Evolutionary conservation across 768 basidiomycete species (phyloP).

Genomic region (Solioccasus polychromus): DNA sequence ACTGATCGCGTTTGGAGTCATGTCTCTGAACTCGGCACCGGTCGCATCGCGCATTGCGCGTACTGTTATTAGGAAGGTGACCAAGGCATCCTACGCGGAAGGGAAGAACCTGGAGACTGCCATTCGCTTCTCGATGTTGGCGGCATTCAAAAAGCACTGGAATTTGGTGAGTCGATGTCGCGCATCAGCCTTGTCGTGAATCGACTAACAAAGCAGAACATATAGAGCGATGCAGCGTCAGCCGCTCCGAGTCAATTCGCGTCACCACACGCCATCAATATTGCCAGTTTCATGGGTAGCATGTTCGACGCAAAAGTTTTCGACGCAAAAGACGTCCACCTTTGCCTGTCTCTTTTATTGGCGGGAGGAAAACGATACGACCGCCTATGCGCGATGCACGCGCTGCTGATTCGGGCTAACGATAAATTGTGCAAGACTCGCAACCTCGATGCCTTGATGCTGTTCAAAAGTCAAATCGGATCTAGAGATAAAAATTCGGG

Average conservation of each 20-base stretch:
- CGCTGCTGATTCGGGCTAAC: conserved; percentile 31
- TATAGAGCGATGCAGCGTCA: conserved; percentile 21
- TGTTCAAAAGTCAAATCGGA: conserved; percentile 20
- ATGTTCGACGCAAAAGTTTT: conserved; percentile 27
- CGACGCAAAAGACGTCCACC: conserved; percentile 25
- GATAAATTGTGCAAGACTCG: conserved; percentile 31
- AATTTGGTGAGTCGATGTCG: conserved; percentile 9
- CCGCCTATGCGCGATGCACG: conserved; percentile 35
- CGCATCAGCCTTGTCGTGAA: not conserved
- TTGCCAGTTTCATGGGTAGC: conserved; percentile 33
- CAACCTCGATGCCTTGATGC: conserved; percentile 14
- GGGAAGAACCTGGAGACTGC: conserved; percentile 8
- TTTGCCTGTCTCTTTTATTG: conserved; percentile 27
- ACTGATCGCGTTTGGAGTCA: conserved; percentile 12
- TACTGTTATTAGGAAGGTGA: conserved; percentile 4
- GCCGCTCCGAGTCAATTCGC: no score
- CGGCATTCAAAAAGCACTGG: conserved; percentile 17
- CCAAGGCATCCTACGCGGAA: conserved; percentile 8
- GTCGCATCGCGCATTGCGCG: conserved; percentile 19
- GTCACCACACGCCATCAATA: conserved; percentile 23
- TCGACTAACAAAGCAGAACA: not conserved
- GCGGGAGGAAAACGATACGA: conserved; percentile 21
- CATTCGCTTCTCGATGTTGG: conserved; percentile 14
- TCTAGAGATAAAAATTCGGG: conserved; percentile 9
- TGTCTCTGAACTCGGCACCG: conserved; percentile 8